Base-by-base conservation (phyloP, 768 basidiomycete species). In the Hydnum rufescens region DNA sequence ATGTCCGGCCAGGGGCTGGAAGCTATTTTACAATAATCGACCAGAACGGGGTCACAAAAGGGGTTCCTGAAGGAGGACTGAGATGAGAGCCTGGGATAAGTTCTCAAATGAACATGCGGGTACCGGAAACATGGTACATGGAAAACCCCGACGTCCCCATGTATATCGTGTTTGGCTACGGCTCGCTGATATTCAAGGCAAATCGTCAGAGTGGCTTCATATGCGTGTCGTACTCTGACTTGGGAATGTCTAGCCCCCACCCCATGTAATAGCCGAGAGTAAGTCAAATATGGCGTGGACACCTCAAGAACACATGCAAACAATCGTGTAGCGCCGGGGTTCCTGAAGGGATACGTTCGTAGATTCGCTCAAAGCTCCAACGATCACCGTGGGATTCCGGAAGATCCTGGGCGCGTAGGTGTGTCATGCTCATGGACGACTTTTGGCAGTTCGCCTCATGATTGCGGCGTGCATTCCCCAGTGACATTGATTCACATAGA, bases 301-400 rank as follows among this genome's bases (percentile, higher is more conserved):
- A 29, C 16, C 26, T 6, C 16, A 16, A 28, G 49, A 16, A 13
- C 16, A 6, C 6, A 30, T 29, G 31, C 31, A 6, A 31, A 25
- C 25, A 50, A 50, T 31, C 13, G 1, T 32, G 16, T 16, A 50
- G 49, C 49, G 16, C 49, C 49, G 1, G 49, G 49, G 18, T 50
- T 50, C 31, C 49, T 50, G 1, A 50, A 50, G 31, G 49, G 49
- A 1, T 50, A 30, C 32, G 49, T 50, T 50, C 49, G 49, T 13
- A 6, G 49, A 29, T 50, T 50, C 32, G 49, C 49, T 16, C 49
- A 50, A 34, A 50, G 31, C 49, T 50, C 49, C 5, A 50, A 30
- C 32, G 90, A 96, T 61, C 90, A 96, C 64, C 74, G 90, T 6
- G 90, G 90, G 19, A 92, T 88, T 0, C 83, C 78, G 2, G 80